These are phyloP conservation scores for Rhizomucor pusillus DNA, from an alignment of 371 early-diverging fungal species.

Conservation along the genomic window DNA sequence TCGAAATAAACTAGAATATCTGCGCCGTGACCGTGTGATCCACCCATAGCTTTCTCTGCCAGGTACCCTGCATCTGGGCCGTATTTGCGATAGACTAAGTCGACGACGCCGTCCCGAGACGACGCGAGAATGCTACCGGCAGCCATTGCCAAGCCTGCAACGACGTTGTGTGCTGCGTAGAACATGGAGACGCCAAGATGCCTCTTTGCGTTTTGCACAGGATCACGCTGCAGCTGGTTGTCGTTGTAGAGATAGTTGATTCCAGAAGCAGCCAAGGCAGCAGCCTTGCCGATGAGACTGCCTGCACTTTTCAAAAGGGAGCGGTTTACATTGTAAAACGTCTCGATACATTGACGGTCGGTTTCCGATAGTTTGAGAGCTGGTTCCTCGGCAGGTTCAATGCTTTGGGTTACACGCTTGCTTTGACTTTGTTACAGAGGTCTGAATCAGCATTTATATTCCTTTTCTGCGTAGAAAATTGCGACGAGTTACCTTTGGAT, in stretches of 20 bases:
- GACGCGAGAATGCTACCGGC: constrained; percentile 23
- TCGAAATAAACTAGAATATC: constrained; percentile 39
- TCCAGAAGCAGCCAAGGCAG: constrained; percentile 17
- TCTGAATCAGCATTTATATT: neutral
- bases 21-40: constrained; percentile 15
- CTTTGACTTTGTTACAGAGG: neutral
- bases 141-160: constrained; percentile 32
- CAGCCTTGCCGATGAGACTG: constrained; percentile 21
- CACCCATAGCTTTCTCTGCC: constrained; percentile 30
- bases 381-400: constrained; percentile 20
- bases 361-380: constrained; percentile 24
- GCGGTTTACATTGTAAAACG: constrained; percentile 26
- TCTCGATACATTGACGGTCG: constrained; percentile 26
- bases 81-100: constrained; percentile 35
- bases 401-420: constrained; percentile 6
- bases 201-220: constrained; percentile 21
- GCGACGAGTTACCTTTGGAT: constrained; percentile 23
- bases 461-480: too few relatives aligned
- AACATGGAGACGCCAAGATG: constrained; percentile 36
- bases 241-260: constrained; percentile 17
- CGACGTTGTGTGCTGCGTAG: constrained; percentile 28
- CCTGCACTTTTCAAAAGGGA: constrained; percentile 20
- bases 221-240: constrained; percentile 15
- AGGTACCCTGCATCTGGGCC: constrained; percentile 37
- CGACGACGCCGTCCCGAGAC: constrained; percentile 29